phyloP scores from a whole-genome alignment of 225 moss, liverwort and hornwort species.

The Climacium dendroides region DNA sequence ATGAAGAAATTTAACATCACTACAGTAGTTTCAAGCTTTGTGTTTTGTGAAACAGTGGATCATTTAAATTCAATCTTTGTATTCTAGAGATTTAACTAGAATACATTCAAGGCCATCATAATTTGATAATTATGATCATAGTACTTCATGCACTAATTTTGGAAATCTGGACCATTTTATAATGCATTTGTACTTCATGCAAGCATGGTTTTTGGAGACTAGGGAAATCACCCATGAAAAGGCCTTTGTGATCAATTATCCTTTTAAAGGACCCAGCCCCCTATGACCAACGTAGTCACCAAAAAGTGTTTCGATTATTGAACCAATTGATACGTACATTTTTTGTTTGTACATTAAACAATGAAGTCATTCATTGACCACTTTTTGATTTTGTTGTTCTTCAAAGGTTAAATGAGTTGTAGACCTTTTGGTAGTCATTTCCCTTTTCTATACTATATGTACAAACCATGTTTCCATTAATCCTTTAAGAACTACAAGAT shows the following conservation, averaged over 20 bases:
- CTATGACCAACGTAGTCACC: too few relatives aligned
- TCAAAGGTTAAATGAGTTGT: too few relatives aligned
- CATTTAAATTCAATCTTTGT: neutral
- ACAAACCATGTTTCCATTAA: neutral
- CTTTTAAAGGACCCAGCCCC: too few relatives aligned
- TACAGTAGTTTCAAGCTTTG: neutral
- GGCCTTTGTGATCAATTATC: neutral
- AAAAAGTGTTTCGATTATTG: too few relatives aligned
- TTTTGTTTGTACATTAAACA: too few relatives aligned
- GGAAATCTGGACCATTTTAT: neutral
- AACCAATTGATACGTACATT: too few relatives aligned
- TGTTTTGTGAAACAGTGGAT: accelerated
- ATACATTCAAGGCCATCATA: neutral
- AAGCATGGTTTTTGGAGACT: neutral
- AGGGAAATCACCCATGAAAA: neutral
- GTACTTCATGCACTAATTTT: neutral
- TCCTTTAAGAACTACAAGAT: accelerated
- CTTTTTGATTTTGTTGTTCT: too few relatives aligned
- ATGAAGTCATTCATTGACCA: too few relatives aligned
- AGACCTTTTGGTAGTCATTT: too few relatives aligned
- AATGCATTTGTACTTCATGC: neutral
- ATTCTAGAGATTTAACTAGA: neutral
- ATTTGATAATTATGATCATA: neutral
- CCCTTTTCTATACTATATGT: accelerated
- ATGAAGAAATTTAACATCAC: neutral